Conservation (phyloP, 2,329 filamentous ascomycete species). For the Plectosphaerella sp. region DNA sequence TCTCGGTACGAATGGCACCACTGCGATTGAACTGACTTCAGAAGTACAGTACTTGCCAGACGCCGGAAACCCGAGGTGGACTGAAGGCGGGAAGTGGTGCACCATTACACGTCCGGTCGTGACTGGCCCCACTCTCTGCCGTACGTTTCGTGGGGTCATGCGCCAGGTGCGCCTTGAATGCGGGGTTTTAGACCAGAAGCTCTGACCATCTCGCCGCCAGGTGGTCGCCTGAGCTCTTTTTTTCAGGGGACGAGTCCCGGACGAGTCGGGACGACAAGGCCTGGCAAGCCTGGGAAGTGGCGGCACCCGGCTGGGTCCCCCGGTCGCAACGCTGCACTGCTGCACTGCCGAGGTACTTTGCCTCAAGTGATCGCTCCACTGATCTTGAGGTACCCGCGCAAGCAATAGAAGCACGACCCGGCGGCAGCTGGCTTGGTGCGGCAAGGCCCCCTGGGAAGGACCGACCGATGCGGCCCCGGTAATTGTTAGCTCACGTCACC, state of each 20-base stretch:
- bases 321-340: no score
- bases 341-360: neutral
- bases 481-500: neutral
- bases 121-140: conserved; percentile 10
- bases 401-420: neutral
- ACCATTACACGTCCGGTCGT: neutral
- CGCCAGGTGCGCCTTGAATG: conserved; percentile 15
- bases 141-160: conserved; percentile 21
- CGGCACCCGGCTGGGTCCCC: neutral
- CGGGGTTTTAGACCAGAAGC: conserved; percentile 15
- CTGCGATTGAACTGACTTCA: no score
- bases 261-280: no score
- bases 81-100: neutral
- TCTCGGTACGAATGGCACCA: no score
- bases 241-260: neutral
- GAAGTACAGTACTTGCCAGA: no score
- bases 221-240: conserved; percentile 1
- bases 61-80: neutral
- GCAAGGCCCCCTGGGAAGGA: neutral
- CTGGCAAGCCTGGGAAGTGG: neutral
- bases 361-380: neutral
- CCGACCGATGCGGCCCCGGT: neutral
- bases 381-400: neutral
- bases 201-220: conserved; percentile 4
- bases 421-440: neutral